Conservation (phyloP, 257 asterid species). For the Primulina huaijiensis region DNA sequence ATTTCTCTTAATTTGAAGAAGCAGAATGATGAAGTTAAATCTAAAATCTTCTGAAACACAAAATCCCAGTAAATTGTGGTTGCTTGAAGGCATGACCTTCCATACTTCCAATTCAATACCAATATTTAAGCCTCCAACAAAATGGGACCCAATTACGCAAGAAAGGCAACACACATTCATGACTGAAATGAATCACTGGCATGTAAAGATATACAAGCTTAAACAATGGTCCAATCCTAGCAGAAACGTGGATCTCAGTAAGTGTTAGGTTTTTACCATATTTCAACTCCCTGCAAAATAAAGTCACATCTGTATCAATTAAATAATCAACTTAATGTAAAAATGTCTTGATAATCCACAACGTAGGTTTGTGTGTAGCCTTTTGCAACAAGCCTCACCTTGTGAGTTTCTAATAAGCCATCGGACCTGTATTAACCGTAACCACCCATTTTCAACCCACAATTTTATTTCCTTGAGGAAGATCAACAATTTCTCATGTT, state of each 20-base stretch:
- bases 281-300: too few relatives aligned
- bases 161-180: constrained; percentile 1
- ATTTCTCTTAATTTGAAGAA: not conserved
- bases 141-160: constrained; percentile 8
- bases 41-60: constrained; percentile 13
- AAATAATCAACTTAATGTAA: not conserved
- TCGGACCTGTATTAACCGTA: too few relatives aligned
- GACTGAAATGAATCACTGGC: constrained; percentile 8
- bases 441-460: too few relatives aligned
- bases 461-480: too few relatives aligned
- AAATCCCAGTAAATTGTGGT: not conserved
- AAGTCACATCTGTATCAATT: too few relatives aligned
- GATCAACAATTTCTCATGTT: too few relatives aligned
- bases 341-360: too few relatives aligned
- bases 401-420: too few relatives aligned
- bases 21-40: not conserved
- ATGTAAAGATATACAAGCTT: constrained; percentile 15
- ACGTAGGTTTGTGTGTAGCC: too few relatives aligned
- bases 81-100: not conserved
- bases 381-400: too few relatives aligned
- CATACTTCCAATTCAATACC: constrained; percentile 6
- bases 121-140: constrained; percentile 17
- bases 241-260: not conserved
- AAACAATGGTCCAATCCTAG: constrained; percentile 11
- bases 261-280: too few relatives aligned